These are phyloP conservation scores for Boletales sp. DNA, from an alignment of 768 basidiomycete genomes.

Conservation along the genomic window DNA sequence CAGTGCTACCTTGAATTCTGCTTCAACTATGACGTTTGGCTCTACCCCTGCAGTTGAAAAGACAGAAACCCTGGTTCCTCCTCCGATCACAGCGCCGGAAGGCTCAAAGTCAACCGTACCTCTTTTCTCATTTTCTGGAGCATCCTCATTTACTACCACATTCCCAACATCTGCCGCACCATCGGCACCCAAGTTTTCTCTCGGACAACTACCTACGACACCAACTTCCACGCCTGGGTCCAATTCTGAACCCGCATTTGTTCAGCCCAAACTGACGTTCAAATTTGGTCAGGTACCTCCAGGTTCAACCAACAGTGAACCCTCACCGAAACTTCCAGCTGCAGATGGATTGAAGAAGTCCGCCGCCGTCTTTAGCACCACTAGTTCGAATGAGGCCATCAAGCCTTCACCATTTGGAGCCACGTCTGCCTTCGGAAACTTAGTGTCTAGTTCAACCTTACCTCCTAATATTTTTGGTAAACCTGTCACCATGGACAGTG, in stretches of 20 bases:
- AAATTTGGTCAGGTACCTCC: slow-evolving; percentile 22
- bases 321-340: slow-evolving; percentile 9
- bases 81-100: slow-evolving; percentile 1
- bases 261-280: slow-evolving; percentile 20
- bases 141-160: slow-evolving; percentile 3
- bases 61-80: not conserved
- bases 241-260: slow-evolving; percentile 5
- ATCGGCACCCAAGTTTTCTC: slow-evolving; percentile 22
- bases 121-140: slow-evolving; percentile 20
- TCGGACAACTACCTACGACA: slow-evolving; percentile 16
- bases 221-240: slow-evolving; percentile 3
- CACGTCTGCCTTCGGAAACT: slow-evolving; percentile 20
- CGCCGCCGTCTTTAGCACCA: slow-evolving; percentile 10
- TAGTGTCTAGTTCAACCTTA: slow-evolving; percentile 11
- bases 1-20: slow-evolving; percentile 10
- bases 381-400: slow-evolving; percentile 18
- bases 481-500: slow-evolving; percentile 6
- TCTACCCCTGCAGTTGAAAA: slow-evolving; percentile 10
- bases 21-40: slow-evolving; percentile 2
- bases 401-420: slow-evolving; percentile 22
- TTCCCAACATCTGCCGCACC: slow-evolving; percentile 6
- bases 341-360: slow-evolving; percentile 25
- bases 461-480: slow-evolving; percentile 15
- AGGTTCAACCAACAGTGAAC: slow-evolving; percentile 20
- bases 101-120: slow-evolving; percentile 12